Conservation (phyloP, 225 moss, liverwort and hornwort species). For the Pseudoscleropodium purum region DNA sequence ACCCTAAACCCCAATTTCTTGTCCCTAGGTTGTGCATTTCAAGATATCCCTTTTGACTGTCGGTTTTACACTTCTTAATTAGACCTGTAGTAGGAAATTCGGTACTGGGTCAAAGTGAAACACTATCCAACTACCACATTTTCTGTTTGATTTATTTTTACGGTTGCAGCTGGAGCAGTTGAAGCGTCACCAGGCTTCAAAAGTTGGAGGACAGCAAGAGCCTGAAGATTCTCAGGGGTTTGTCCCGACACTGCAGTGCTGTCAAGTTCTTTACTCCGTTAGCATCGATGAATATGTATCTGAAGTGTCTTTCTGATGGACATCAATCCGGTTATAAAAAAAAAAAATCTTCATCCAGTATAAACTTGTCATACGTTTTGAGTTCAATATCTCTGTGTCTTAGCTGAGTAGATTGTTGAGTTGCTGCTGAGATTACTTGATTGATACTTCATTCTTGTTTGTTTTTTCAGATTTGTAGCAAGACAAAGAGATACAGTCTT, state of each 20-base stretch:
- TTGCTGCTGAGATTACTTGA: neutral
- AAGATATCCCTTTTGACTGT: neutral
- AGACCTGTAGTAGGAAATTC: neutral
- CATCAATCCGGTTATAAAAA: neutral
- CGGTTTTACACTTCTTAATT: too few species aligned
- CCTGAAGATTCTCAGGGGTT: conserved; percentile 42
- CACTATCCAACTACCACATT: neutral
- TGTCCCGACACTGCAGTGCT: neutral
- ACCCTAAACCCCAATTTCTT: neutral
- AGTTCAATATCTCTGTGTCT: neutral
- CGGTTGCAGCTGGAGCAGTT: conserved; percentile 74
- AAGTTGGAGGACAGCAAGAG: conserved; percentile 26
- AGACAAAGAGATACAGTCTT: conserved; percentile 35
- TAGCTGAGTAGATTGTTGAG: neutral
- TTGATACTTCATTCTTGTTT: neutral
- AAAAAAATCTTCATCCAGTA: neutral
- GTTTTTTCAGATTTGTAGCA: conserved; percentile 26
- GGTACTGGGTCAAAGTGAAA: neutral
- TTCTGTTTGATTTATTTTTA: neutral
- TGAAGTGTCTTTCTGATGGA: neutral
- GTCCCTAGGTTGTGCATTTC: too few species aligned
- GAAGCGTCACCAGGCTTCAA: conserved; percentile 45
- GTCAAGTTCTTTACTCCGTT: neutral
- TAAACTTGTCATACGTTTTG: neutral
- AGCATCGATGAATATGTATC: neutral